Base-by-base conservation (phyloP, 148 eudicot genomes). In the Euryodendron excelsum region DNA sequence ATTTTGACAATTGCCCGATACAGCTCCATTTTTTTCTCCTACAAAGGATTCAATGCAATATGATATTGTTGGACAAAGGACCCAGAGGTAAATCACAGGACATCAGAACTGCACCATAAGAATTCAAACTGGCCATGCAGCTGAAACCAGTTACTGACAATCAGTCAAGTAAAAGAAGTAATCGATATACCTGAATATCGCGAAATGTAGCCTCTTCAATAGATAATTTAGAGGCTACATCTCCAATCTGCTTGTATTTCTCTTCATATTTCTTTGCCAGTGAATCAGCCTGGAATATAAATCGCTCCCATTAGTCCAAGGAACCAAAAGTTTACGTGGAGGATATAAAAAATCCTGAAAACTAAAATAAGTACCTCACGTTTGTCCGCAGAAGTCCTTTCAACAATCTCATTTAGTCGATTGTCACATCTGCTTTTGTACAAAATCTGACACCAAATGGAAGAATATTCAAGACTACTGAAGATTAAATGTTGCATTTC, bases 361-460 rank as follows among this genome's bases (percentile, higher is more conserved):
- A 44, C 47, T 34, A 69, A 63, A 71, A 47, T 14, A 25, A 72
- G 74, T 86, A 96, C 99, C 98, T 96, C 99, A 48, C 80, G 86
- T 86, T 89, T 93, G 87, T 96, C 99, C 41, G 77, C 88, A 72
- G 89, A 86, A 77, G 90, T 92, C 84, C 91, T 91, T 84, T 89
- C 93, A 66, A 87, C 85, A 64, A 96, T 88, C 90, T 96, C 99
- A 82, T 93, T 96, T 67, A 88, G 84, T 76, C 95, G 86, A 83
- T 84, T 93, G 79, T 96, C 99, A 77, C 99, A 96, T 86, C 98
- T 89, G 77, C 99, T 96, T 88, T 93, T 96, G 90, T 96, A 96
- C 63, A 96, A 91, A 80, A 93, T 86, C 99, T 96, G 78, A 52
- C 63, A 82, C 48, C 75, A 80, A 81, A 81, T 30, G 20, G 74